Evolutionary conservation across 2,329 filamentous ascomycete species (phyloP).

Genomic region (Venturia aucupariae): DNA sequence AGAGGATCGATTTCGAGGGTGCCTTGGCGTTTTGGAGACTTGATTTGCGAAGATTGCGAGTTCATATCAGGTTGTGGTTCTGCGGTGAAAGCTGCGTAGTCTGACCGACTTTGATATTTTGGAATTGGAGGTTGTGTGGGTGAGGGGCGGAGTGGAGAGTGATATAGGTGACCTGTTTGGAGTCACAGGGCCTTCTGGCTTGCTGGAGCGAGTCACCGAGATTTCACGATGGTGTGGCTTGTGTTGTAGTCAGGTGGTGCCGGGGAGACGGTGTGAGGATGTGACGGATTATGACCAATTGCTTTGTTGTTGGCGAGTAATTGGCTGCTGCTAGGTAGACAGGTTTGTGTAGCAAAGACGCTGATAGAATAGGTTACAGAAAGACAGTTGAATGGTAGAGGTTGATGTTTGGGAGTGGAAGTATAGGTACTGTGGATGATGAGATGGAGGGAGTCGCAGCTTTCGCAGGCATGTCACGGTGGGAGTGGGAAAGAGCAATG

Average conservation of each 20-base stretch:
- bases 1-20: constrained; percentile 42
- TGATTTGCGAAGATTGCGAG: background rate
- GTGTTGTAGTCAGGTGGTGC: constrained; percentile 5
- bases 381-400: background rate
- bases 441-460: background rate
- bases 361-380: background rate
- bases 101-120: background rate
- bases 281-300: background rate
- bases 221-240: constrained; percentile 1
- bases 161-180: background rate
- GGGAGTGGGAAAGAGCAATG: background rate
- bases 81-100: background rate
- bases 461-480: background rate
- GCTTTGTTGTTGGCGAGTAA: background rate
- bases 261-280: background rate
- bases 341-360: constrained; percentile 1
- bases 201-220: background rate
- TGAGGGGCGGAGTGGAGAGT: background rate
- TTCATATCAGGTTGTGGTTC: constrained; percentile 5
- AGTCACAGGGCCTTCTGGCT: constrained; percentile 6
- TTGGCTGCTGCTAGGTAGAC: background rate
- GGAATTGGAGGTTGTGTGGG: background rate
- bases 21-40: constrained; percentile 4
- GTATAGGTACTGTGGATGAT: no score
- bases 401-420: background rate